Percentiles rank a stretch among this genome's conserved stretches.
Evolutionary conservation across 164 flowering plant species (phyloP).

Genomic region (Tetrastigma voinierianum): DNA sequence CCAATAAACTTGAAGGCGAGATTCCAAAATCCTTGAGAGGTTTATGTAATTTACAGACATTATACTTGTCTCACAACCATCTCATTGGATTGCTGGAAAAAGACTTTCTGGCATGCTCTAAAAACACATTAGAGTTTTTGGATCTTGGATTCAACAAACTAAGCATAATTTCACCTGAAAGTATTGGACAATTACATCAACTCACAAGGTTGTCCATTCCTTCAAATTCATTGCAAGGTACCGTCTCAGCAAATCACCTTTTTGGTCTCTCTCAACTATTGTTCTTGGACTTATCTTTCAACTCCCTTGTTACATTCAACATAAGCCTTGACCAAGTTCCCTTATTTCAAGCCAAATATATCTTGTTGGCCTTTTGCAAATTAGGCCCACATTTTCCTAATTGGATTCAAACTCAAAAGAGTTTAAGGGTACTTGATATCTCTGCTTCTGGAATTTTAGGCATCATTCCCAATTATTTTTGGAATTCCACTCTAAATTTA

Average conservation of each 20-base stretch:
- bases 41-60: conserved; percentile 11
- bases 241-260: conserved; percentile 21
- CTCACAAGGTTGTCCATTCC: conserved; percentile 14
- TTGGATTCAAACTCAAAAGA: conserved; percentile 28
- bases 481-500: conserved; percentile 4
- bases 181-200: conserved; percentile 12
- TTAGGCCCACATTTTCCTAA: conserved; percentile 20
- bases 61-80: no score
- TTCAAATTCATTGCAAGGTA: conserved; percentile 24
- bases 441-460: conserved; percentile 18
- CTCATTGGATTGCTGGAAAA: no score
- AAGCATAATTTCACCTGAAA: no score
- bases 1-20: conserved; percentile 1
- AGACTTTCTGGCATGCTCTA: no score
- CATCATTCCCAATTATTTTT: conserved; percentile 22
- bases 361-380: conserved; percentile 9
- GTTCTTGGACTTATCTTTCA: conserved; percentile 8
- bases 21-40: conserved; percentile 11
- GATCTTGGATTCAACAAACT: no score
- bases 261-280: conserved; percentile 16
- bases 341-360: conserved; percentile 15
- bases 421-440: background rate
- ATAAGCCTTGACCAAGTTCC: no score
- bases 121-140: background rate
- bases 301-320: no score